phyloP scores from a whole-genome alignment of 768 basidiomycete species.

The Lentinus brumalis region DNA sequence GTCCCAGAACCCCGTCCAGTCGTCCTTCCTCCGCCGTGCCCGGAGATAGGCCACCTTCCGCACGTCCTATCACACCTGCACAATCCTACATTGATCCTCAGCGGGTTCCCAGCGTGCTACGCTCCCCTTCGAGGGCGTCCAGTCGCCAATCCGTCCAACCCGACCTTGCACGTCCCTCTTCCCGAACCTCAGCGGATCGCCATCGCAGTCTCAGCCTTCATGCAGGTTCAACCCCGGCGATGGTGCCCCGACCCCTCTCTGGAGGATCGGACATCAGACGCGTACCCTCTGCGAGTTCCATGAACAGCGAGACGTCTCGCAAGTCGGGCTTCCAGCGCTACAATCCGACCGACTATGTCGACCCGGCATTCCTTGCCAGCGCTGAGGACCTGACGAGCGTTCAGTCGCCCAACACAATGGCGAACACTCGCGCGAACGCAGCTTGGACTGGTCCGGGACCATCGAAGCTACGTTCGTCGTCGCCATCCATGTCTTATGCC shows the following conservation, averaged over 20 bases:
- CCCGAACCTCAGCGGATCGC: constrained; percentile 26
- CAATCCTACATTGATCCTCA: constrained; percentile 1
- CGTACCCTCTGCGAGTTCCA: constrained; percentile 25
- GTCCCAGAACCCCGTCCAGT: constrained; percentile 6
- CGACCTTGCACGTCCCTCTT: constrained; percentile 21
- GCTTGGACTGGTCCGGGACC: background rate
- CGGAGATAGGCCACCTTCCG: constrained; percentile 3
- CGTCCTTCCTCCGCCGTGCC: constrained; percentile 9
- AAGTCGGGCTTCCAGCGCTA: constrained; percentile 26
- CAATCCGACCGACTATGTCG: constrained; percentile 26
- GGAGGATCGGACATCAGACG: constrained; percentile 18
- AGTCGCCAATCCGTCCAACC: constrained; percentile 18
- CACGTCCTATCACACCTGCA: constrained; percentile 7
- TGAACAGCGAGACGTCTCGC: constrained; percentile 27
- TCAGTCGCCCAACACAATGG: constrained; percentile 28
- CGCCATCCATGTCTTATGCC: constrained; percentile 22
- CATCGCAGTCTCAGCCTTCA: constrained; percentile 31
- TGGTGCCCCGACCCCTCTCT: constrained; percentile 24
- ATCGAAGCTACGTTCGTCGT: constrained; percentile 14
- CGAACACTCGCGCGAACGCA: constrained; percentile 29
- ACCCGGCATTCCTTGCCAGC: constrained; percentile 32
- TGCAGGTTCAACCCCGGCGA: constrained; percentile 31
- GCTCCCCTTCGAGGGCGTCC: constrained; percentile 15
- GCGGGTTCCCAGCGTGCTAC: constrained; percentile 10
- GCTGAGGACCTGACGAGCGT: constrained; percentile 25